Evolutionary conservation across 176 grass and related monocot species (phyloP), one percentile per base, ranked within the genome.

Genomic region (Carex kokanica): DNA sequence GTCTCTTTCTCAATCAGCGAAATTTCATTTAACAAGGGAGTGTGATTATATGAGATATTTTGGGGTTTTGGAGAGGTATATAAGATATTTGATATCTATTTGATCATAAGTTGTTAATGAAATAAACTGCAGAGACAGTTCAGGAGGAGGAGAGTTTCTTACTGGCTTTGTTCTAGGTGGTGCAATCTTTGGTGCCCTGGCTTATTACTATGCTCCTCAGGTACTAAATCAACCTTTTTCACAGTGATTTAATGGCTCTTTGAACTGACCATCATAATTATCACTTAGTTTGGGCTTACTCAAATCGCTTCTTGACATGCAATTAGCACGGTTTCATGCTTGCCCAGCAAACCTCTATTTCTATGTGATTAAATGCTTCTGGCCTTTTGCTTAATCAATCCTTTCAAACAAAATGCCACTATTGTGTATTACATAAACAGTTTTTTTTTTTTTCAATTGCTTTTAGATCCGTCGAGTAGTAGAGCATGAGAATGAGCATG

Each of bases 141-240:
- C 88, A 3, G 78, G 84, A 74, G 81, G 88, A 74, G 88, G 88
- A 60, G 84, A 90, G 55, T 90, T 90, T 71, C 38, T 90, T 63
- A 81, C 88, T 72, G 88, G 88, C 14, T 90, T 90, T 72, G 74
- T 86, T 74, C 79, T 90, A 24, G 88, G 88, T 64, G 88, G 88
- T 79, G 88, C 85, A 20, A 64, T 90, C 59, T 84, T 86, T 64
- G 88, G 88, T 63, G 79, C 88, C 20, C 66, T 90, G 45, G 29
- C 88, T 6, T 90, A 87, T 80, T 81, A 84, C 74, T 90, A 84
- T 83, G 84, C 88, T 57, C 88, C 88, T 18, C 88, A 90, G 81
- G 88, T 90, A 77, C 74, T 14, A 54, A 74, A 51, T 65, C 43
- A 78, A 55, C 54, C 56, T 74, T 71, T 36, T 60, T 57, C 20